Conservation (phyloP, 352 stramenopile species). For the Phytophthora rubi region DNA sequence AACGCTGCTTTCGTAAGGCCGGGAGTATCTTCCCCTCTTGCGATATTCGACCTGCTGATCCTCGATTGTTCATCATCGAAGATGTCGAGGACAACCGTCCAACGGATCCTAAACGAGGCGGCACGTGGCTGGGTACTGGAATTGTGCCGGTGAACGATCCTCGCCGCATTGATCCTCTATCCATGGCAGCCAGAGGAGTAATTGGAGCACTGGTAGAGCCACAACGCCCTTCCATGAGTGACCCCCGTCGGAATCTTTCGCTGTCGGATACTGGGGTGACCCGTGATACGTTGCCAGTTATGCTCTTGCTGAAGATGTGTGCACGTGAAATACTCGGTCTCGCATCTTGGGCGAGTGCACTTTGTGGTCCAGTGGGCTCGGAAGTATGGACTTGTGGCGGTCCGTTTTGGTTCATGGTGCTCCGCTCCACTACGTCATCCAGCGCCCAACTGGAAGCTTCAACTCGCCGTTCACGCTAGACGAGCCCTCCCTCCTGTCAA, state of each 20-base stretch:
- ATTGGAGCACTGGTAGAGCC: neutral
- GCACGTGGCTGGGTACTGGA: conserved; percentile 20
- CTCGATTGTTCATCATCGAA: conserved; percentile 27
- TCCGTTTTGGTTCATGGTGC: conserved; percentile 25
- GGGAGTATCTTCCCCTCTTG: conserved; percentile 17
- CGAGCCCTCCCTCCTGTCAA: neutral
- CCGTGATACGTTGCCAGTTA: conserved; percentile 15
- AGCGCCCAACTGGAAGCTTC: neutral
- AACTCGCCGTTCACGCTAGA: neutral
- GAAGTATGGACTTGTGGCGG: conserved; percentile 11
- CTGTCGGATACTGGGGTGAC: conserved; percentile 14
- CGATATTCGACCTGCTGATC: conserved; percentile 14
- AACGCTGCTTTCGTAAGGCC: conserved; percentile 29
- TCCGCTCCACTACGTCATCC: conserved; percentile 10
- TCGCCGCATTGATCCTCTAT: conserved; percentile 10
- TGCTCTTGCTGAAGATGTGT: conserved; percentile 5
- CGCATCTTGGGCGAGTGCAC: conserved; percentile 9
- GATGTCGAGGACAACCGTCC: conserved; percentile 24
- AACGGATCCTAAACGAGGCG: conserved; percentile 19
- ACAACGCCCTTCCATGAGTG: conserved; percentile 2
- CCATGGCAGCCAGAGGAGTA: neutral
- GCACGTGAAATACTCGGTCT: conserved; percentile 3
- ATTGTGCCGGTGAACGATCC: conserved; percentile 28
- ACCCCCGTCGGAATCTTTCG: neutral
- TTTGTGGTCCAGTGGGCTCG: conserved; percentile 9